Base-by-base conservation (phyloP, 805 yeast species). In the Teunomyces barrocoloradensis region DNA sequence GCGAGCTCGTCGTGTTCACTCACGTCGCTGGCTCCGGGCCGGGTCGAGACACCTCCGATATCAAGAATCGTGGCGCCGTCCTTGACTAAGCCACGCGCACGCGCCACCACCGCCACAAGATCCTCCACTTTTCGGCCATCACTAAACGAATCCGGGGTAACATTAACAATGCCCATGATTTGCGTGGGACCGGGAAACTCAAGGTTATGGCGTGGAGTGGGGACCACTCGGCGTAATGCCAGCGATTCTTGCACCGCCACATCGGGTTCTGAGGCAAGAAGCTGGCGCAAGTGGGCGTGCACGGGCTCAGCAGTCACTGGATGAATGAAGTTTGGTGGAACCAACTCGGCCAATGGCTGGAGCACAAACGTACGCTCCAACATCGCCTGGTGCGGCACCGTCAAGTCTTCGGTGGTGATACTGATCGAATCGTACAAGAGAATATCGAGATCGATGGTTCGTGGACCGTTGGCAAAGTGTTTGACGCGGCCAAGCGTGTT, bases 131-230 rank as follows among this genome's bases (percentile, higher is more conserved):
- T 59, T 0, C 94, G 89, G 2, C 96, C 98, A 65, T 94, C 99
- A 38, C 96, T 87, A 62, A 94, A 94, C 1, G 97, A 90, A 65
- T 94, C 97, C 0, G 97, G 96, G 0, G 99, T 94, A 17, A 86
- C 77, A 58, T 94, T 94, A 53, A 94, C 66, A 42, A 94, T 84
- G 1, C 89, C 94, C 99, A 94, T 94, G 38, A 90, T 61, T 44
- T 75, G 66, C 0, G 97, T 89, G 10, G 10, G 4, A 6, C 11
- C 27, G 27, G 27, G 27, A 54, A 78, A 75, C 29, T 64, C 63
- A 39, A 69, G 52, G 4, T 57, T 56, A 28, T 55, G n/a, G 20
- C 60, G 48, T 7, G 71, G 53, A 11, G 73, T 53, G 1, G 91
- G 90, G 2, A 81, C 65, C 23, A 81, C 56, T 42, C 74, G 81